Percentiles rank a stretch among this genome's conserved stretches.
These are phyloP conservation scores for Phytophthora rubi DNA, from an alignment of 352 stramenopile genomes.

Conservation along the genomic window DNA sequence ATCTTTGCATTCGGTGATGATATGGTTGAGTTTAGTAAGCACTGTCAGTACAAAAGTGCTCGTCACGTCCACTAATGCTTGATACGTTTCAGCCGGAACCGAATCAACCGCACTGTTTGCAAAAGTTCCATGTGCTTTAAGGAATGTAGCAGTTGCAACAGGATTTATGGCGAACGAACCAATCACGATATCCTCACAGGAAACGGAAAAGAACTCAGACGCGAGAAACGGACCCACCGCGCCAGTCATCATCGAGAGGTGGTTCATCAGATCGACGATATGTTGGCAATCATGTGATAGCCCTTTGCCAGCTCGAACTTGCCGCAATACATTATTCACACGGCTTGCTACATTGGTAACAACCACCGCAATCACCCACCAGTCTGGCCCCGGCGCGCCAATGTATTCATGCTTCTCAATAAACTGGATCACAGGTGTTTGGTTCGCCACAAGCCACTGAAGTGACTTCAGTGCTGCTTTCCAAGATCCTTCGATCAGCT, in stretches of 20 bases:
- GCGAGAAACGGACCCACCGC: constrained; percentile 27
- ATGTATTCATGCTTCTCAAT: constrained; percentile 1
- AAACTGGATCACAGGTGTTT: constrained; percentile 12
- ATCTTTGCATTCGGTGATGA: constrained; percentile 17
- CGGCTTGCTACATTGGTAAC: constrained; percentile 20
- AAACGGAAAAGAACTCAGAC: constrained; percentile 33
- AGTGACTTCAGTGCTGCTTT: constrained; percentile 14
- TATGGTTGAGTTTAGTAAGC: constrained; percentile 25
- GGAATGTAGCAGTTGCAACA: constrained; percentile 21
- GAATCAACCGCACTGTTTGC: constrained; percentile 16
- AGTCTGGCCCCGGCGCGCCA: constrained; percentile 17
- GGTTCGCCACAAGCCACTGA: constrained; percentile 25
- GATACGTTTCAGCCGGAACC: constrained; percentile 4
- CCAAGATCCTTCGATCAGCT: constrained; percentile 32
- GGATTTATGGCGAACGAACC: constrained; percentile 29
- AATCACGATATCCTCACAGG: constrained; percentile 33
- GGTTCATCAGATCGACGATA: constrained; percentile 25
- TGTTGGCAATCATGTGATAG: constrained; percentile 23
- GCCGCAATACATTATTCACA: constrained; percentile 10
- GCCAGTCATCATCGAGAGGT: constrained; percentile 29
- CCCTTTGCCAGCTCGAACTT: constrained; percentile 16
- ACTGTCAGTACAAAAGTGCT: constrained; percentile 35
- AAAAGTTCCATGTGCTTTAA: constrained; percentile 31
- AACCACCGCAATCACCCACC: constrained; percentile 29
- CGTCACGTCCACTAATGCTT: constrained; percentile 22